Percentiles rank a stretch among this genome's conserved stretches.
Conservation (phyloP, 257 asterid species). For the Cordia subcordata region DNA sequence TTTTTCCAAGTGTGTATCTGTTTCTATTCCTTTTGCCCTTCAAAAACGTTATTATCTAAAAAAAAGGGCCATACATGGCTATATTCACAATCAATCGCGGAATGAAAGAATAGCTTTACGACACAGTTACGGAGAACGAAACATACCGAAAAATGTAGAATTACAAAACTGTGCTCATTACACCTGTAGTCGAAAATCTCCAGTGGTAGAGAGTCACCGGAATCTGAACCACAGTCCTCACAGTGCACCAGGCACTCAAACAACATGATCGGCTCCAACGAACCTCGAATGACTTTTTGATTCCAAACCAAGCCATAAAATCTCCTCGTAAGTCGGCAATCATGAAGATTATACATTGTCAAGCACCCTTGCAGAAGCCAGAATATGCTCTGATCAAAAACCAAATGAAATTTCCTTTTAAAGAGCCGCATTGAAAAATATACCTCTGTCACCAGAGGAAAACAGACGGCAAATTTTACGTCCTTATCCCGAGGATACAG, state of each 20-base stretch:
- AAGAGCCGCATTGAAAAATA: neutral
- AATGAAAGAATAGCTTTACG: no score
- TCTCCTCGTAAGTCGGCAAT: neutral
- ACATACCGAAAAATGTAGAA: neutral
- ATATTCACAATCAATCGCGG: neutral
- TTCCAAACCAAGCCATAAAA: neutral
- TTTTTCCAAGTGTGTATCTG: no score
- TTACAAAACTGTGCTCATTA: neutral
- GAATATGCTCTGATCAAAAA: neutral
- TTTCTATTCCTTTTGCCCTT: no score
- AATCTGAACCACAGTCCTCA: neutral
- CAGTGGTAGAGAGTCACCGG: neutral
- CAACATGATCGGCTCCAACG: neutral
- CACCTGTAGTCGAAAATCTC: neutral
- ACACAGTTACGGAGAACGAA: neutral
- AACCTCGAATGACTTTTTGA: neutral
- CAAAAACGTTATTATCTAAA: neutral
- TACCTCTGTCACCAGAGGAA: slow-evolving; percentile 3
- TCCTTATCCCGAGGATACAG: neutral
- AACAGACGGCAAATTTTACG: neutral
- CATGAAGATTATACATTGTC: neutral
- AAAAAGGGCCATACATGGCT: neutral
- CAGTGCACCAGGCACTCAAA: neutral
- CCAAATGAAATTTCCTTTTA: neutral
- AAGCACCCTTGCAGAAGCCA: neutral